These are phyloP conservation scores for Cetraspora pellucida DNA, from an alignment of 192 early-diverging fungal species.

Conservation along the genomic window DNA sequence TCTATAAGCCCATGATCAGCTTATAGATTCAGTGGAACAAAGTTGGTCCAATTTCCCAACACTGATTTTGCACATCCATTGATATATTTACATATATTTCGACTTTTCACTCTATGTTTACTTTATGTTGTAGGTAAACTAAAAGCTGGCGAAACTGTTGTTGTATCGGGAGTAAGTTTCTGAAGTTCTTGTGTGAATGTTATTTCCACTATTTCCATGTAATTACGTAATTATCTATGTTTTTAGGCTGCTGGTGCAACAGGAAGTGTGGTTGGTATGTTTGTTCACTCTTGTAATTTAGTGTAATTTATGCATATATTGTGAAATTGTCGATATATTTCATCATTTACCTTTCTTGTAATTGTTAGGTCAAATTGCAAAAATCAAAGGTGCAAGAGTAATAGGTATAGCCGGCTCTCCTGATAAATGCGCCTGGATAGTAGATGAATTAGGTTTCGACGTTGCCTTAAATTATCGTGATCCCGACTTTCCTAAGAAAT, in stretches of 20 bases:
- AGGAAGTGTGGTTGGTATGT: slow-evolving; percentile 43
- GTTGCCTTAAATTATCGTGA: slow-evolving; percentile 57
- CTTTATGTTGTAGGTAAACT: slow-evolving; percentile 16
- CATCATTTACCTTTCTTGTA: neutral
- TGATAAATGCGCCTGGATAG: slow-evolving; percentile 55
- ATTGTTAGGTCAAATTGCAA: slow-evolving; percentile 43
- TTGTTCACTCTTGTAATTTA: neutral
- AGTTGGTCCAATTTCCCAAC: too few relatives aligned
- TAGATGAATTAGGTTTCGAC: slow-evolving; percentile 55
- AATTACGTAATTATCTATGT: neutral
- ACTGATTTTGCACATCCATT: neutral
- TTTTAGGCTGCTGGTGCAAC: slow-evolving; percentile 52
- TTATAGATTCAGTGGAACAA: too few relatives aligned
- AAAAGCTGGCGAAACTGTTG: slow-evolving; percentile 43
- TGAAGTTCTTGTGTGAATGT: neutral
- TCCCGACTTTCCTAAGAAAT: slow-evolving; percentile 44
- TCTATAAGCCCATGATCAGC: too few relatives aligned
- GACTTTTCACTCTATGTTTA: neutral
- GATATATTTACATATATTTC: neutral
- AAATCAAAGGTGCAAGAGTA: slow-evolving; percentile 49
- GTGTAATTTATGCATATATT: neutral
- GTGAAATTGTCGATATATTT: neutral
- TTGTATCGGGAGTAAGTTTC: slow-evolving; percentile 48
- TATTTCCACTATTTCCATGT: neutral
- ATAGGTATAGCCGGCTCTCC: slow-evolving; percentile 58